Base-by-base conservation (phyloP, 1,284 basidiomycete genomes). In the Omphalotus olearius region DNA sequence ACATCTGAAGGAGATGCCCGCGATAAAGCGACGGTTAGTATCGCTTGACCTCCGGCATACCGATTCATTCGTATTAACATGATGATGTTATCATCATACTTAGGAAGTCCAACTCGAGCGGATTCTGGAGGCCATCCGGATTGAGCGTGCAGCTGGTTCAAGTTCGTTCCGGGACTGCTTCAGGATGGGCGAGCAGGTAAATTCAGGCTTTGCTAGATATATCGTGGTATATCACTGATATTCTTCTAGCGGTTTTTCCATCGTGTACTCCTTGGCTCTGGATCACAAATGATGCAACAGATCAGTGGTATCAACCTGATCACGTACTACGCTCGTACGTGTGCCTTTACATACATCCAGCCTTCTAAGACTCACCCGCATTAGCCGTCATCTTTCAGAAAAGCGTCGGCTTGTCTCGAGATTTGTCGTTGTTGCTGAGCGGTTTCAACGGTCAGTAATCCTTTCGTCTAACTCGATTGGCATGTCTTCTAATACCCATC, bases 81-180 rank as follows among this genome's bases (percentile, higher is more conserved):
- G 0, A 72, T 74, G 55, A 71, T 73, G 35, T 9, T 82, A 75
- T 61, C 70, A 73, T 43, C 80, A 74, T 26, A 82, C 83, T 81
- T 25, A 64, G 63, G 17, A 60, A 72, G 13, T 72, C 79, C 57
- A 61, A 66, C 17, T 17, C 58, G 6, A 55, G 44, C 50, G 38
- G 44, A 45, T 47, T 59, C n/a, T 61, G 63, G 45, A 69, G 69
- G 35, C 64, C 69, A 2, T 65, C 80, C 30, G 63, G 64, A 25
- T 33, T 33, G 82, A 85, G 50, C 67, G 88, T 11, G 75, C 86
- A 60, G 78, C 76, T 3, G 71, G 74, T 28, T 82, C 82, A 0
- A 77, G 74, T n/a, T 79, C 47, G 75, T 78, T 47, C 85, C 88
- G 58, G 81, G 80, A 59, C 85, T 87, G 68, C 83, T 88, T 63